These are phyloP conservation scores for Tricholoma saponaceum DNA, from an alignment of 768 basidiomycete genomes.

Conservation along the genomic window DNA sequence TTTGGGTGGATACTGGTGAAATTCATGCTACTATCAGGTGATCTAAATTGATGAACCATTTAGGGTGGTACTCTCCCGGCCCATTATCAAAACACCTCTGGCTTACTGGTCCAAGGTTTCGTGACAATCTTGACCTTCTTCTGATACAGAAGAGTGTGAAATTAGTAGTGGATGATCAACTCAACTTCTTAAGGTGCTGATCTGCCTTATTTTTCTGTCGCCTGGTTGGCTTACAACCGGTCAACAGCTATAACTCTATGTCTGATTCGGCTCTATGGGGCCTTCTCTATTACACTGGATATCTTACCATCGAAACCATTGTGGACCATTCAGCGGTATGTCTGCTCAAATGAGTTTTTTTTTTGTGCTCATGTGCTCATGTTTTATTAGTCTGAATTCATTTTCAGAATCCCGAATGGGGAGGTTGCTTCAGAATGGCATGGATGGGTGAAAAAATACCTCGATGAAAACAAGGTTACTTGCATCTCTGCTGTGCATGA, in stretches of 20 bases:
- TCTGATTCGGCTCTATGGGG: background rate
- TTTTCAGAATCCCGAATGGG: background rate
- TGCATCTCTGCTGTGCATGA: background rate
- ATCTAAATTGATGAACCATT: background rate
- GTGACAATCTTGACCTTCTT: background rate
- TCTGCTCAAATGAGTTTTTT: too few species aligned
- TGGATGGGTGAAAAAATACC: background rate
- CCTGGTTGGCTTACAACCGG: background rate
- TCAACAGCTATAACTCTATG: background rate
- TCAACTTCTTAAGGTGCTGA: background rate
- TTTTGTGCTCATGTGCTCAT: background rate
- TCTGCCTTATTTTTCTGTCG: background rate
- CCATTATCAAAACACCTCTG: background rate
- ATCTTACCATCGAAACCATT: background rate
- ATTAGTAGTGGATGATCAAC: background rate
- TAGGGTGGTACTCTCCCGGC: background rate
- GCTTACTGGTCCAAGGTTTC: background rate
- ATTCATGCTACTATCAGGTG: background rate
- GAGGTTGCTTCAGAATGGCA: background rate
- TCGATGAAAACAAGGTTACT: background rate
- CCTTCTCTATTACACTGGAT: background rate
- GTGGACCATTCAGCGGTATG: background rate
- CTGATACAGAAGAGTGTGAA: background rate
- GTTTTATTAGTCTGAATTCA: background rate
- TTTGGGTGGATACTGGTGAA: background rate